Base-by-base conservation (phyloP, 1,284 basidiomycete genomes). In the Kwoniella shivajii region DNA sequence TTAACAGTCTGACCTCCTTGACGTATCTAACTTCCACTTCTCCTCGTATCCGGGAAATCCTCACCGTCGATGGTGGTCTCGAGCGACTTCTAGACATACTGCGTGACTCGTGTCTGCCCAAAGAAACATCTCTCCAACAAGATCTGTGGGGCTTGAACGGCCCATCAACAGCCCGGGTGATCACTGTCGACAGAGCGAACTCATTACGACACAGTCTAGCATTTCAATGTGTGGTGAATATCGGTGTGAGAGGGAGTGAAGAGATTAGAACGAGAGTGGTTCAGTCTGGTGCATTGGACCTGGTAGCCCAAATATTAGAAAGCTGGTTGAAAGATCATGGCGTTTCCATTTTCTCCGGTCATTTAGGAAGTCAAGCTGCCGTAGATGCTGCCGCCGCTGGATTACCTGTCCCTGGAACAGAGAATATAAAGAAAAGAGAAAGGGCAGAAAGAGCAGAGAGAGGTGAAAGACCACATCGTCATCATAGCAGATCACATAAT, bases 21-120 rank as follows among this genome's bases (percentile, higher is more conserved):
- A 91, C 91, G 49, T 96, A 97, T 79, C 88, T 99, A 66, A 97
- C 95, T 6, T 94, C 93, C 2, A 98, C 95, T 6, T 97, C 93
- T 0, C 94, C 95, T 3, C 86, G 94, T 60, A 98, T 99, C 79
- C 87, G 95, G 50, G 96, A 99, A 79, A 97, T 97, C 72, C 89
- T 99, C 83, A 95, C 93, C 41, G 87, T 90, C 82, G 95, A 99
- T 76, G 95, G 95, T 57, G 95, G 96, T 1, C 86, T 99, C 38
- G 95, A 99, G 75, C 87, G 94, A 24, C 86, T 99, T 36, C 89
- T 99, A 31, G 87, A 90, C 57, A 92, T 99, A 64, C 81, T 93
- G n/a, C 87, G 88, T 70, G 88, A 92, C 64, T 91, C 91, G 64
- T 90, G 71, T 38, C 64, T 78, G 7, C 76, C 76, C 1, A 71